phyloP scores from a whole-genome alignment of 805 yeast species.

The Metschnikowia bowlesiae region DNA sequence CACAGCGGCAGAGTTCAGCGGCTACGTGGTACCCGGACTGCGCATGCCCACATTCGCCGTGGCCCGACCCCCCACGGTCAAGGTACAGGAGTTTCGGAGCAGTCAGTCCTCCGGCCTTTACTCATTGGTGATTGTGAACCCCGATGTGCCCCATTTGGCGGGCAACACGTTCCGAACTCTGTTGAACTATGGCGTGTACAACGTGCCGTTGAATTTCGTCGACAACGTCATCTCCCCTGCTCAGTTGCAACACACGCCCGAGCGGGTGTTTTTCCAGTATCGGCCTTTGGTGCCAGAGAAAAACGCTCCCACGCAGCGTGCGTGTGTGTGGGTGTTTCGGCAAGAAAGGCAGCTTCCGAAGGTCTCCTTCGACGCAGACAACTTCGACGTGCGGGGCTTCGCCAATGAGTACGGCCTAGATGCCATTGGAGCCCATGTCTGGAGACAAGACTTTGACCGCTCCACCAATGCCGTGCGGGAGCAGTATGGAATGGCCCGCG shows the following conservation, averaged over 20 bases:
- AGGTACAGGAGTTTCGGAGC: slow-evolving; percentile 63
- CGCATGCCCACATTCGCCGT: slow-evolving; percentile 71
- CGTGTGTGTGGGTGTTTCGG: slow-evolving; percentile 85
- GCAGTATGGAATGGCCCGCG: slow-evolving; percentile 67
- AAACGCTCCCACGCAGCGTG: slow-evolving; percentile 78
- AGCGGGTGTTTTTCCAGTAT: slow-evolving; percentile 48
- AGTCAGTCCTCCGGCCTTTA: slow-evolving; percentile 47
- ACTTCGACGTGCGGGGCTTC: slow-evolving; percentile 72
- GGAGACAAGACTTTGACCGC: slow-evolving; percentile 84
- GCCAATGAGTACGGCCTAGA: slow-evolving; percentile 49
- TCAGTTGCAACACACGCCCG: slow-evolving; percentile 34
- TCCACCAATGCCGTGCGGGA: slow-evolving; percentile 65
- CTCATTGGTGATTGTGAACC: slow-evolving; percentile 79
- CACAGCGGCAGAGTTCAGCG: slow-evolving; percentile 46
- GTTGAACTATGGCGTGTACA: slow-evolving; percentile 71
- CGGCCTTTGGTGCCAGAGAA: slow-evolving; percentile 86
- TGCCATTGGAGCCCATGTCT: slow-evolving; percentile 89
- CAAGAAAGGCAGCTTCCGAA: slow-evolving; percentile 37
- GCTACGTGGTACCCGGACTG: slow-evolving; percentile 77
- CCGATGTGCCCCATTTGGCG: slow-evolving; percentile 79
- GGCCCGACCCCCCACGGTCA: slow-evolving; percentile 68
- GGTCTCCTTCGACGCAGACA: slow-evolving; percentile 32
- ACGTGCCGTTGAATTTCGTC: slow-evolving; percentile 56
- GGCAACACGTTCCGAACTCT: slow-evolving; percentile 66
- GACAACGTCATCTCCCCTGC: slow-evolving; percentile 52